A percentile compares a stretch with the other conserved stretches of the same genome.
These are phyloP conservation scores for Lipomyces orientalis DNA, from an alignment of 805 yeast species.

Conservation along the genomic window DNA sequence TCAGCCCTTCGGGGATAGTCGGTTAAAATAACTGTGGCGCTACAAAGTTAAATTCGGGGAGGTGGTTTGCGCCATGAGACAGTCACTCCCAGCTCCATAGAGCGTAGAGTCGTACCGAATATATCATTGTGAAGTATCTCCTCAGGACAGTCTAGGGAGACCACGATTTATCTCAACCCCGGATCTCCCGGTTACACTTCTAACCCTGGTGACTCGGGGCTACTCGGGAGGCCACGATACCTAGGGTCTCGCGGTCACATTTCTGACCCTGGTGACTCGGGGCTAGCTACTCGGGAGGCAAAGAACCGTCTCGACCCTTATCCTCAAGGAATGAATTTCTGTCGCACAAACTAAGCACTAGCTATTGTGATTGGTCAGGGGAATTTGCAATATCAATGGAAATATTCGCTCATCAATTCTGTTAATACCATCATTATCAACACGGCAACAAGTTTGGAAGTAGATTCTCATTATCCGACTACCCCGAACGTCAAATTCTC, in stretches of 20 bases:
- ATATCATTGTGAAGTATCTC: neutral
- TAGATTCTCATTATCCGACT: too few relatives aligned
- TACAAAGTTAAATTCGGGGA: neutral
- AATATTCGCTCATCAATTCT: neutral
- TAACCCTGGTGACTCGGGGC: too few relatives aligned
- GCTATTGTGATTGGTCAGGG: neutral
- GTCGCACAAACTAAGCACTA: neutral
- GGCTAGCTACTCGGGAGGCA: conserved; percentile 1
- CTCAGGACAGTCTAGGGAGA: neutral
- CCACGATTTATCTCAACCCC: too few relatives aligned
- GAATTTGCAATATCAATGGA: neutral
- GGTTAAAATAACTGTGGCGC: neutral
- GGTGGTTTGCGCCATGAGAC: neutral
- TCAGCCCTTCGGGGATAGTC: neutral
- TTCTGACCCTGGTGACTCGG: neutral
- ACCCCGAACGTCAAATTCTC: too few relatives aligned
- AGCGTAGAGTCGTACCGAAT: neutral
- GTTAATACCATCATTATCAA: too few relatives aligned
- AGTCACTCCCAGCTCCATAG: neutral
- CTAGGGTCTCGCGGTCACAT: neutral
- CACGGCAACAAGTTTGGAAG: too few relatives aligned
- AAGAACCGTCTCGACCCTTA: neutral
- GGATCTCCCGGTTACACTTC: too few relatives aligned
- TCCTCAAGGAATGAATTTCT: neutral
- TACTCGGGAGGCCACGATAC: neutral